Evolutionary conservation across 495 filamentous ascomycete genomes (phyloP).

Genomic region (Neurospora tetrasperma): DNA sequence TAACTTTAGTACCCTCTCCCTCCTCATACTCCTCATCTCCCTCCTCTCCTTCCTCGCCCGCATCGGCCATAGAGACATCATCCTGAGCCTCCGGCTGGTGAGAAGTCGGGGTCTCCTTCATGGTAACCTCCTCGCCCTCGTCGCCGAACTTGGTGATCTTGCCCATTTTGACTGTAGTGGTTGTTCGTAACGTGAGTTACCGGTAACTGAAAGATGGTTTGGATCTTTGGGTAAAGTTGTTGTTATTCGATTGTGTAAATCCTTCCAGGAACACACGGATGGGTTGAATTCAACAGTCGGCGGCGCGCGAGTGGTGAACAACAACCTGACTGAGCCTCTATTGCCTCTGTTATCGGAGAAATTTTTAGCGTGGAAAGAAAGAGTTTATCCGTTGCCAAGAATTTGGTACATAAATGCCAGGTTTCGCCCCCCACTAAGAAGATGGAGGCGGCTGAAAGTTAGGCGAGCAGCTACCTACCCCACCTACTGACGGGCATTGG

Average conservation of each 20-base stretch:
- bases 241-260: background rate
- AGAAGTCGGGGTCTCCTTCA: slow-evolving; percentile 42
- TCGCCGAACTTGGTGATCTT: slow-evolving; percentile 11
- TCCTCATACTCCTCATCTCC: slow-evolving; percentile 12
- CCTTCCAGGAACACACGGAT: background rate
- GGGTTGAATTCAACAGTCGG: background rate
- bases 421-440: background rate
- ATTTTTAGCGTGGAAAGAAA: background rate
- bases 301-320: background rate
- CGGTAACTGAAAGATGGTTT: background rate
- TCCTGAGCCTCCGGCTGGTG: slow-evolving; percentile 31
- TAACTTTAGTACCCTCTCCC: slow-evolving; percentile 22
- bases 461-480: background rate
- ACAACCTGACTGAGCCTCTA: background rate
- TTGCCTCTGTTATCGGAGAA: background rate
- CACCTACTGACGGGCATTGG: background rate
- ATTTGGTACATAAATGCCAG: background rate
- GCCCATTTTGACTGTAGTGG: slow-evolving; percentile 21
- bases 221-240: background rate
- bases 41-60: slow-evolving; percentile 34
- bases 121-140: slow-evolving; percentile 34
- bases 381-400: background rate
- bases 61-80: slow-evolving; percentile 26
- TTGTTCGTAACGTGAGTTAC: background rate
- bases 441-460: background rate